phyloP scores from a whole-genome alignment of 2,329 filamentous ascomycete genomes.

The Aspergillus eucalypticola region DNA sequence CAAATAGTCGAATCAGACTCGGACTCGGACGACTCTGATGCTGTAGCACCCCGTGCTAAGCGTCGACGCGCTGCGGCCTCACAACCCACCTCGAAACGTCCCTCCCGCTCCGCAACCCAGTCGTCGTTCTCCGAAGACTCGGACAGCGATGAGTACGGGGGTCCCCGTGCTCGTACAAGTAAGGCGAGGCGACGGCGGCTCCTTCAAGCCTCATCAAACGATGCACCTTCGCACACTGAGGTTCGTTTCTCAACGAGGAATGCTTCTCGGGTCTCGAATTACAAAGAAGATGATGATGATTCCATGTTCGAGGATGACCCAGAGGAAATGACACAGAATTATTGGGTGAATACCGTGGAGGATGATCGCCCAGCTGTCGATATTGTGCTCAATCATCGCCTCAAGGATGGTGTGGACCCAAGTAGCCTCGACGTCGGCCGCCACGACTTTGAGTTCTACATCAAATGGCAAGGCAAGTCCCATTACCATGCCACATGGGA shows the following conservation, averaged over 20 bases:
- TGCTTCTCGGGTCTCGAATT: constrained; percentile 71
- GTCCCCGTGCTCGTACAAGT: constrained; percentile 66
- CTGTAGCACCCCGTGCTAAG: constrained; percentile 52
- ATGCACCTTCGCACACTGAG: constrained; percentile 69
- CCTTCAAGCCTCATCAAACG: constrained; percentile 63
- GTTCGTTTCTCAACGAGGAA: constrained; percentile 90
- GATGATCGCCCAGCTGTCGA: constrained; percentile 86
- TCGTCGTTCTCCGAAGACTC: constrained; percentile 71
- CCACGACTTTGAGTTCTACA: constrained; percentile 83
- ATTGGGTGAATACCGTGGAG: constrained; percentile 68
- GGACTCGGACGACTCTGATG: constrained; percentile 73
- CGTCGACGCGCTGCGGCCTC: constrained; percentile 55
- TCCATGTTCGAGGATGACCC: constrained; percentile 58
- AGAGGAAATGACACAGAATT: constrained; percentile 65
- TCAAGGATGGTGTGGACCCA: constrained; percentile 65
- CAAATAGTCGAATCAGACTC: constrained; percentile 64
- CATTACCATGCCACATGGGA: constrained; percentile 98
- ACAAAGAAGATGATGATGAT: constrained; percentile 66
- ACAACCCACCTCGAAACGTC: constrained; percentile 53
- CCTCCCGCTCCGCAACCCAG: constrained; percentile 48
- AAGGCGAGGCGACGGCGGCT: constrained; percentile 77
- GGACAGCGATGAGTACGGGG: constrained; percentile 72
- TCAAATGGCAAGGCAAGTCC: constrained; percentile 97
- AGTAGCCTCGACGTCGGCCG: constrained; percentile 34
- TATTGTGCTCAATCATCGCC: constrained; percentile 81